These are phyloP conservation scores for Halophytophthora polymorphica DNA, from an alignment of 352 stramenopile species.

Conservation along the genomic window DNA sequence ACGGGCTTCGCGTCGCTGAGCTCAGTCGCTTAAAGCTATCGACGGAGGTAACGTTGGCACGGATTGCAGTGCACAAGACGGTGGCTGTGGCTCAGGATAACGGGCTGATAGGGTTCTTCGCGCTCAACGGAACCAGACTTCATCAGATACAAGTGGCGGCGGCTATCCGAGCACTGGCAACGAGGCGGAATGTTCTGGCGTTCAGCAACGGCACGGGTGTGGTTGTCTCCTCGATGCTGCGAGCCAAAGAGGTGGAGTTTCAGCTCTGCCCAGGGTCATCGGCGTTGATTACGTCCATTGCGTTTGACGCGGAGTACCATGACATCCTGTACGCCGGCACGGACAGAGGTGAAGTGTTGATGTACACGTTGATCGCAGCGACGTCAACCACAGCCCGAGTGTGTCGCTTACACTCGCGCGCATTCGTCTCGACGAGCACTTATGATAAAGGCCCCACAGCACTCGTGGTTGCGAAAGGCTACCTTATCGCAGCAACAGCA, in stretches of 20 bases:
- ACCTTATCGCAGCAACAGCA: constrained; percentile 15
- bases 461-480: constrained; percentile 14
- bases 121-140: constrained; percentile 45
- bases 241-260: constrained; percentile 21
- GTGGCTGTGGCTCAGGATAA: constrained; percentile 13
- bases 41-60: constrained; percentile 7
- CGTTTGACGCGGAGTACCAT: constrained; percentile 33
- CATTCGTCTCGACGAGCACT: constrained; percentile 1
- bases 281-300: constrained; percentile 31
- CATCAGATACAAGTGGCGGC: constrained; percentile 29
- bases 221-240: constrained; percentile 30
- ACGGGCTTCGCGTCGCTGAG: constrained; percentile 4
- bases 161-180: constrained; percentile 25
- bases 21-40: constrained; percentile 1
- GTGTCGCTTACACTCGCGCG: constrained; percentile 18
- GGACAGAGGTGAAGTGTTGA: constrained; percentile 38
- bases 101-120: constrained; percentile 26
- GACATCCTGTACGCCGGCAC: constrained; percentile 56
- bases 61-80: constrained; percentile 15
- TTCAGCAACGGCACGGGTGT: constrained; percentile 34
- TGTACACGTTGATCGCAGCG: constrained; percentile 21
- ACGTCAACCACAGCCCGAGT: constrained; percentile 1
- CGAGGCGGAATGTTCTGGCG: constrained; percentile 34
- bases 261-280: constrained; percentile 39
- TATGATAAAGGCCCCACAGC: constrained; percentile 1